phyloP scores from a whole-genome alignment of 163 green algal species.

The Scenedesmus sp. region DNA sequence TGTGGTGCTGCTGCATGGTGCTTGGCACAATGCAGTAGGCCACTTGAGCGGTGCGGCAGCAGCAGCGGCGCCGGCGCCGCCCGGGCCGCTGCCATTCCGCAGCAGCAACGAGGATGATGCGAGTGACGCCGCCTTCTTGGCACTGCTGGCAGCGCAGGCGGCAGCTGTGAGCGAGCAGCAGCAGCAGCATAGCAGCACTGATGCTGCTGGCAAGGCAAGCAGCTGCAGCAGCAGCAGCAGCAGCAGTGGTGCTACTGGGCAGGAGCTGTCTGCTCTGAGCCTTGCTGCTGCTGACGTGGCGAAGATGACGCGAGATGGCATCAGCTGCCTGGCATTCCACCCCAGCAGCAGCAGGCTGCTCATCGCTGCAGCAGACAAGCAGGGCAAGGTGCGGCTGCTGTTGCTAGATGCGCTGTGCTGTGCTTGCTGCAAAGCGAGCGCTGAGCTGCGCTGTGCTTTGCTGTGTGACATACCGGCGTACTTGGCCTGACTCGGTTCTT shows the following conservation, averaged over 20 bases:
- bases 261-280: conserved; percentile 48
- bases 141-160: not conserved
- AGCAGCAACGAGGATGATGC: conserved; percentile 42
- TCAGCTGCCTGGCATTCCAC: conserved; percentile 78
- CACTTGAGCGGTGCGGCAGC: not conserved
- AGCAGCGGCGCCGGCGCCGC: not conserved
- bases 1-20: conserved; percentile 53
- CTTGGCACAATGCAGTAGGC: not conserved
- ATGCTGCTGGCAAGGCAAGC: not conserved
- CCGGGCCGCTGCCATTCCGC: conserved; percentile 39
- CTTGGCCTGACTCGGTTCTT: not conserved
- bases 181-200: not conserved
- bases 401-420: not conserved
- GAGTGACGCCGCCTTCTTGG: conserved; percentile 57
- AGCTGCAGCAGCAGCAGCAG: not conserved
- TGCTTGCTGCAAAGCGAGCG: not conserved
- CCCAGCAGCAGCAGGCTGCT: conserved; percentile 63
- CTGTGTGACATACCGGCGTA: not conserved
- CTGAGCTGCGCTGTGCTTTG: not conserved
- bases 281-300: conserved; percentile 76
- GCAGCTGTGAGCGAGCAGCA: not conserved
- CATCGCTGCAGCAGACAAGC: conserved; percentile 81
- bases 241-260: not conserved
- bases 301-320: conserved; percentile 81
- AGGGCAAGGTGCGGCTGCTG: conserved; percentile 64